Evolutionary conservation across 2,329 filamentous ascomycete genomes (phyloP), one percentile per base, ranked within the genome.

Genomic region (Venturia nashicola): DNA sequence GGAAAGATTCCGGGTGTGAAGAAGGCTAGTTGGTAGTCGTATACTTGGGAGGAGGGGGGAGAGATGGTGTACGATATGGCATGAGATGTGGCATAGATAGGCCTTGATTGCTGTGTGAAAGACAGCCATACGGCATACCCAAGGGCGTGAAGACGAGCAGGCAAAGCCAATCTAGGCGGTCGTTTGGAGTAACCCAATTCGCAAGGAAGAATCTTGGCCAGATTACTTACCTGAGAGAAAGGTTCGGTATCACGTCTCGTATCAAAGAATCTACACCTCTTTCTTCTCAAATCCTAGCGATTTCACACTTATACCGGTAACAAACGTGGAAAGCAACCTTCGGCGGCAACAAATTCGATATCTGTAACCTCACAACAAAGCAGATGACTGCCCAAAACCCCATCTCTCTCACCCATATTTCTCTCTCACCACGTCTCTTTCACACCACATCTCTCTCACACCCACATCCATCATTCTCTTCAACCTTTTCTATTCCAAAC

Each of bases 11-110:
- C 94, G 0, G 94, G 94, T 70, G 94, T 99, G 64, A 91, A 87
- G 82, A 96, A 96, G 81, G 94, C 94, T 61, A 95, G 90, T 77
- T 99, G 94, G 94, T 99, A 90, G 64, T n/a, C 32, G 27, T 57
- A n/a, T 14, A 20, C 14, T 8, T 57, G 27, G 51, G 11, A 18
- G 32, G 14, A 57, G 51, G 32, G 18, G n/a, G 5, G 18, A 11
- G 14, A 14, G 9, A 36, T 54, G 32, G 51, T 57, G 51, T 36
- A 36, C 5, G 51, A 36, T 32, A 57, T 20, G 20, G 44, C 44
- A 48, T 34, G 4, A 5, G 46, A 9, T 14, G 0, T 27, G 23
- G 16, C 27, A 34, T 36, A 27, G 51, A 54, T 7, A 54, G 48
- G 51, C 14, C 6, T 57, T 57, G 5, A 9, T 36, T 57, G 27